Evolutionary conservation across 2,329 filamentous ascomycete species (phyloP), one percentile per base, ranked within the genome.

Genomic region (Beauveria sp.): DNA sequence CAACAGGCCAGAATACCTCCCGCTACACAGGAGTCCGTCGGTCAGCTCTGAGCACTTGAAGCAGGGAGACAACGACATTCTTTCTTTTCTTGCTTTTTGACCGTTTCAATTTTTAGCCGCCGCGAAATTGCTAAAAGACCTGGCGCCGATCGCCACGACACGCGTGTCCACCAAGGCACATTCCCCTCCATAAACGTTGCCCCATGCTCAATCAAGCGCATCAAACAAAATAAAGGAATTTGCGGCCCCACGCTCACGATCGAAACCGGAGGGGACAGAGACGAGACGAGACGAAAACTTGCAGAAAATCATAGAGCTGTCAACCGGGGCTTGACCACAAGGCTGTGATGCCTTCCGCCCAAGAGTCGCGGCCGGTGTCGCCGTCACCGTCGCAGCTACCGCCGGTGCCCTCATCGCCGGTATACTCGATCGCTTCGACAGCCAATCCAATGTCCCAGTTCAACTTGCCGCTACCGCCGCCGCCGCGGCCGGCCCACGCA

Each of bases 391-490:
- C 81, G n/a, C 78, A 82, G 65, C 75, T 86, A 0, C 84, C 84
- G 20, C 81, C 82, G 1, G 77, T 87, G n/a, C 85, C 85, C 6
- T 74, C 74, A n/a, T 87, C 84, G 20, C 85, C 85, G 45, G 81
- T 84, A 26, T 86, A 83, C 71, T 86, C 85, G 16, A 79, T 86
- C 70, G 82, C 85, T 62, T 86, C 84, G 46, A 87, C 85, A 20
- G 78, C 84, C 40, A 84, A 85, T 67, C 83, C 81, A 6, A 72
- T 86, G 49, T 84, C 83, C 7, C 74, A 81, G 34, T 86, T 81
- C 73, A 82, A 79, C 70, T 77, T 87, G 7, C 84, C 85, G 1
- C 76, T 81, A 2, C 85, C 85, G n/a, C 85, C 84, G 3, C 79
- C 84, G 5, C 84, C 84, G 3, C 79, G 77, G 34, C 77, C 82